Base-by-base conservation (phyloP, 768 basidiomycete species). In the Lactarius indigo region DNA sequence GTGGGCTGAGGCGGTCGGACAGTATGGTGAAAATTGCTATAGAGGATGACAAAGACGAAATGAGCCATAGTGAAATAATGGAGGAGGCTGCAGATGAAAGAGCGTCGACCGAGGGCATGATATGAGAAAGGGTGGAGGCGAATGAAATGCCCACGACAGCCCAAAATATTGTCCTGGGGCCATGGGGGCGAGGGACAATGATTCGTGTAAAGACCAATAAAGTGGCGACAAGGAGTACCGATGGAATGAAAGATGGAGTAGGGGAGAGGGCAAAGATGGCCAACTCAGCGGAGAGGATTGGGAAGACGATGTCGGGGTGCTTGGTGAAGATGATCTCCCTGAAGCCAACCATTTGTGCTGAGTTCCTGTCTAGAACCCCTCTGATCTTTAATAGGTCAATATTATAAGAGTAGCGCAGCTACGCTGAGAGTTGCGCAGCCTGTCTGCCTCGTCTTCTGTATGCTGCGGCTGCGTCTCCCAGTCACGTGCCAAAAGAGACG, bases 51-150 rank as follows among this genome's bases (percentile, higher is more conserved):
- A 79, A 10, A 0, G 75, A 69, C 0, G 84, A 84, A 47, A 85
- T 71, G 12, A 74, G 10, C 23, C 78, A 70, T 10, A 90, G 75
- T 0, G 82, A 78, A 5, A 76, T n/a, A 23, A 90, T 18, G 0
- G 90, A 87, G 18, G 78, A 72, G 4, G 77, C 68, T 12, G 82
- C 68, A 2, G 81, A 84, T 0, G 88, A 88, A 9, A 91, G 77
- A 0, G 90, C 88, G 59, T 82, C 72, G 3, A 75, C 35, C 2
- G 78, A 74, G 2, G 78, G 72, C 5, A 64, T 68, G 39, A 74
- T 56, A 57, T 78, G 74, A 3, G 73, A 72, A 13, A 74, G 35
- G 26, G 63, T 71, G 26, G 74, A 68, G 0, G 76, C 75, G 2
- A 73, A 41, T 0, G 78, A 71, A 30, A 78, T 56, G 23, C 70